Evolutionary conservation across 352 stramenopile genomes (phyloP), one percentile per base, ranked within the genome.

Genomic region (Pythium periplocum): DNA sequence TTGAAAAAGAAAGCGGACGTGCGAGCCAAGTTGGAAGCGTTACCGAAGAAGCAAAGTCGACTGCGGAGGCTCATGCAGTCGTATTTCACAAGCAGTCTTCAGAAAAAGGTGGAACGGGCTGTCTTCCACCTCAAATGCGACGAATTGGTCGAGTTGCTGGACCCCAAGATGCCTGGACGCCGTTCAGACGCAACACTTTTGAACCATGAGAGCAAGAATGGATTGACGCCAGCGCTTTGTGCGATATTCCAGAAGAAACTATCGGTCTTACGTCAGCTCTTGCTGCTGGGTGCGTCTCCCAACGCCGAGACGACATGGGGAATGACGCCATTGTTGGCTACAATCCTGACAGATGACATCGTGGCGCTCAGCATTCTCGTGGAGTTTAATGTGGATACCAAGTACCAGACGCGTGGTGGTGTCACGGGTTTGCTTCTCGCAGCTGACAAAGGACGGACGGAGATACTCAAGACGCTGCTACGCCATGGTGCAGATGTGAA

Each of bases 191-290:
- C 48, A 2, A 34, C 44, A 5, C 35, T 85, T 32, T 41, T 80
- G 9, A 71, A 87, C 31, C 57, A 81, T 12, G 74, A 90, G 43
- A 87, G 78, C 26, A 37, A 57, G 26, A 86, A 86, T 10, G 68
- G 68, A 4, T 66, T 86, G 6, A 87, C 76, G 9, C 74, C 76
- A 31, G 48, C 72, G 36, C 57, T 90, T 2, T 66, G 64, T 3
- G 40, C 73, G n/a, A 82, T 87, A 38, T 76, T 77, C 32, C 55
- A 56, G 35, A 4, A 55, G 4, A 72, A 78, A 34, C 47, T 70
- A 6, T 48, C 47, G 2, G 36, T 78, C 6, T 39, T 87, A 56
- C 60, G 78, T 36, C 56, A 54, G n/a, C 40, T 90, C 30, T 56
- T 87, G 9, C 65, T 85, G 38, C 48, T 83, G 0, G 76, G 76